These are phyloP conservation scores for Clarireedia sp. DNA, from an alignment of 2,329 filamentous ascomycete species.

Conservation along the genomic window DNA sequence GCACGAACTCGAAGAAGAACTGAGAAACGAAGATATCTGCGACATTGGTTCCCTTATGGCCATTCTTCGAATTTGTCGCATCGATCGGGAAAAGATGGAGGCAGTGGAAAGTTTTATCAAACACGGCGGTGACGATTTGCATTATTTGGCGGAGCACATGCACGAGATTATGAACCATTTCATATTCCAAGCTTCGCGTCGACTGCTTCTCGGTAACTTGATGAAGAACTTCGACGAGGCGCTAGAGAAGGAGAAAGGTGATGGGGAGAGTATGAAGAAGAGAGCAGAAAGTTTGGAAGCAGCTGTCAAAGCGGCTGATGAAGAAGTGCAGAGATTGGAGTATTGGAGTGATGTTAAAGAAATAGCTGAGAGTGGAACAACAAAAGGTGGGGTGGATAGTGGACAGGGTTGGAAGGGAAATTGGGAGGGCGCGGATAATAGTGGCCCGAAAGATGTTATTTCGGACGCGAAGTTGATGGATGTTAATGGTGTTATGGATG, in stretches of 20 bases:
- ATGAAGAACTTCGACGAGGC: conserved; percentile 53
- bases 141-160: conserved; percentile 64
- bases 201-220: conserved; percentile 65
- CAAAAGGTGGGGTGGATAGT: conserved; percentile 25
- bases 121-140: conserved; percentile 66
- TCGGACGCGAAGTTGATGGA: conserved; percentile 18
- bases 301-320: conserved; percentile 68
- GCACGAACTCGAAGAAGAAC: conserved; percentile 31
- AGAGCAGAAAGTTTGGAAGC: conserved; percentile 59
- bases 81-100: conserved; percentile 88
- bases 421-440: conserved; percentile 27
- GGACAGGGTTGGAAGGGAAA: conserved; percentile 24
- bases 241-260: conserved; percentile 38
- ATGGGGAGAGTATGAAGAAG: conserved; percentile 17
- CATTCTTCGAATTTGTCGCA: conserved; percentile 59
- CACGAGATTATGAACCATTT: conserved; percentile 79
- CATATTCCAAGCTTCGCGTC: conserved; percentile 81
- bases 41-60: conserved; percentile 55
- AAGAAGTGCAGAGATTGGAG: conserved; percentile 71
- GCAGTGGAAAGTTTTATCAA: conserved; percentile 75
- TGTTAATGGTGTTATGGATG: conserved; percentile 18
- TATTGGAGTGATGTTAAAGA: conserved; percentile 81
- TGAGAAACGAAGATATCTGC: conserved; percentile 48
- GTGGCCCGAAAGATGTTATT: conserved; percentile 26
- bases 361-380: conserved; percentile 46